phyloP scores from a whole-genome alignment of 768 basidiomycete genomes.

The Hemileccinum rubropunctum region DNA sequence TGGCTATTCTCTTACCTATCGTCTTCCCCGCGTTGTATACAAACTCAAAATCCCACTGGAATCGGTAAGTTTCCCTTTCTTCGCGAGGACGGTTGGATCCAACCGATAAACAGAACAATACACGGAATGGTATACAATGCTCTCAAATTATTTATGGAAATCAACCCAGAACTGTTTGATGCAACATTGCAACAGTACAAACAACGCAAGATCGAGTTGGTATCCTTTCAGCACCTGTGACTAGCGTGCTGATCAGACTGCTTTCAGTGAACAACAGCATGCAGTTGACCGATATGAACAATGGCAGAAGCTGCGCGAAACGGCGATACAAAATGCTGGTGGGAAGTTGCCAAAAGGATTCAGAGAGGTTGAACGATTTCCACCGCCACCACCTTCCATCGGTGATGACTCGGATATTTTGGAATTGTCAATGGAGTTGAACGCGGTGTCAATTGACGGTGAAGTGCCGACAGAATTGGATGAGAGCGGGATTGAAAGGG shows the following conservation, averaged over 20 bases:
- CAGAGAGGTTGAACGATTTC: constrained; percentile 62
- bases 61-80: constrained; percentile 61
- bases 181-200: constrained; percentile 92
- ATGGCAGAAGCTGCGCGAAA: constrained; percentile 84
- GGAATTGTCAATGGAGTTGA: constrained; percentile 88
- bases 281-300: constrained; percentile 82
- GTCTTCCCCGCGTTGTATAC: constrained; percentile 96
- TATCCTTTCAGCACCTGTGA: constrained; percentile 17
- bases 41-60: constrained; percentile 98
- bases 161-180: constrained; percentile 95
- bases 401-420: constrained; percentile 84
- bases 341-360: constrained; percentile 73
- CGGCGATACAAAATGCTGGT: constrained; percentile 67
- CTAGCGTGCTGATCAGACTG: constrained; percentile 1
- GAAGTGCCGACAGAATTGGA: constrained; percentile 65
- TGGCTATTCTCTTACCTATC: constrained; percentile 84
- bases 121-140: constrained; percentile 99
- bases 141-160: constrained; percentile 97
- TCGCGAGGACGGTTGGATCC: constrained; percentile 1
- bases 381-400: constrained; percentile 74
- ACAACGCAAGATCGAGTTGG: constrained; percentile 80
- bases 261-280: constrained; percentile 78
- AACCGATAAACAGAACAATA: constrained; percentile 67
- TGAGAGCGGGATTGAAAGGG: constrained; percentile 80
- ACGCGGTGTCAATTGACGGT: constrained; percentile 74